phyloP scores from a whole-genome alignment of 768 basidiomycete species.

The Leucocoprinus sp. region DNA sequence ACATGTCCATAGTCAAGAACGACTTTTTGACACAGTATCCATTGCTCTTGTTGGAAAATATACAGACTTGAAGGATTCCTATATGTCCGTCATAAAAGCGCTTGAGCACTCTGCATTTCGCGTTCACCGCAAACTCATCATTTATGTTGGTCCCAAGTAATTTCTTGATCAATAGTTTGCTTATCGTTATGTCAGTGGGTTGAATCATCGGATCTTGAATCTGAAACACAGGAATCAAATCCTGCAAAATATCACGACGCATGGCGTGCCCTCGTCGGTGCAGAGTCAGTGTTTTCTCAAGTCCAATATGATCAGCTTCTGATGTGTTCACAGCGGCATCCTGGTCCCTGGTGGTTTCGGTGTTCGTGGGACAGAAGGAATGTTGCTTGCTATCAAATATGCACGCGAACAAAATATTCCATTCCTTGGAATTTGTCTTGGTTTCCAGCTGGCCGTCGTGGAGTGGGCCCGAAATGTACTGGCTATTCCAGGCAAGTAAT shows the following conservation, averaged over 20 bases:
- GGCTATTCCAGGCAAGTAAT: conserved; percentile 49
- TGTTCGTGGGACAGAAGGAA: conserved; percentile 87
- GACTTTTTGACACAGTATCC: conserved; percentile 80
- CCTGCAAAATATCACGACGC: conserved; percentile 93
- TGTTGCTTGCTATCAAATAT: conserved; percentile 98
- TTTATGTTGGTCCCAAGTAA: conserved; percentile 50
- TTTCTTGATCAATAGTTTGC: neutral
- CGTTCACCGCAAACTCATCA: conserved; percentile 72
- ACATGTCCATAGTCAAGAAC: conserved; percentile 64
- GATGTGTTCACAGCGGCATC: conserved; percentile 56
- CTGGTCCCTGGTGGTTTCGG: conserved; percentile 98
- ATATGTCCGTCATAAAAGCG: conserved; percentile 96
- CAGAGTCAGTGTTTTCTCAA: conserved; percentile 46
- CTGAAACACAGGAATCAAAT: conserved; percentile 65
- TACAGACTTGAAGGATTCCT: conserved; percentile 93
- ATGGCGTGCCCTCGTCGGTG: conserved; percentile 86
- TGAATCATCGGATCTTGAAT: conserved; percentile 87
- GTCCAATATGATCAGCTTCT: conserved; percentile 7
- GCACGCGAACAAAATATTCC: conserved; percentile 92
- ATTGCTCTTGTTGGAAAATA: conserved; percentile 97
- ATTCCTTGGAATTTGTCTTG: conserved; percentile 94
- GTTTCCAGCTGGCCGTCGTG: conserved; percentile 94
- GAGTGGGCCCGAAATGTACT: conserved; percentile 90
- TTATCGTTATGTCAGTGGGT: conserved; percentile 63
- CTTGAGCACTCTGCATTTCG: conserved; percentile 96